Evolutionary conservation across 2,329 filamentous ascomycete genomes (phyloP).

Genomic region (Fusarium papillatum): DNA sequence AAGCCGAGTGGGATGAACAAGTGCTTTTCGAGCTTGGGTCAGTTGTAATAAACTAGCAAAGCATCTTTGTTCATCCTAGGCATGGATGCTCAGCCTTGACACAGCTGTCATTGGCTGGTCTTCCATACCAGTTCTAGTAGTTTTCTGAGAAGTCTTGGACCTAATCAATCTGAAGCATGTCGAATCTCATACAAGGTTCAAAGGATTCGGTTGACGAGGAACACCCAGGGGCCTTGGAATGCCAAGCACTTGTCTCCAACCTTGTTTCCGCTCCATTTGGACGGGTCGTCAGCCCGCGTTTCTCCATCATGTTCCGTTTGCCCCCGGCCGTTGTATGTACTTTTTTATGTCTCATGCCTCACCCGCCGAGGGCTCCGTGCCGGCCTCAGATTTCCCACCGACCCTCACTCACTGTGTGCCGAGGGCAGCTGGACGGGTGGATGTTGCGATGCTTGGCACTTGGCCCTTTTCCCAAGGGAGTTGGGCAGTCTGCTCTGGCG

Average conservation of each 20-base stretch:
- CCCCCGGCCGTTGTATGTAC: not conserved
- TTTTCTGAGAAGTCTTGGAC: conserved; percentile 2
- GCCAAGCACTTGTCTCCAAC: conserved; percentile 13
- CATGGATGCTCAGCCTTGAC: not conserved
- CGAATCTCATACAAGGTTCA: conserved; percentile 20
- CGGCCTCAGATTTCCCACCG: not conserved
- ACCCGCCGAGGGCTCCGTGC: not conserved
- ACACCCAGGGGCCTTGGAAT: not conserved
- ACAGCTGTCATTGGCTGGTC: conserved; percentile 2
- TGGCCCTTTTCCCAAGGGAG: not conserved
- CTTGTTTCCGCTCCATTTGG: not conserved
- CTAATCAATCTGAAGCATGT: conserved; percentile 16
- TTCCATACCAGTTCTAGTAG: not conserved
- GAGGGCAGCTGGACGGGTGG: not conserved
- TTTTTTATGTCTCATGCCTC: not conserved
- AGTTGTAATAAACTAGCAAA: not conserved
- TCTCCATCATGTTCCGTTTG: conserved; percentile 6
- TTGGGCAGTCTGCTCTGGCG: not conserved
- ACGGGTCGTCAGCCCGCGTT: not conserved
- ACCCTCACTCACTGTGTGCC: not conserved
- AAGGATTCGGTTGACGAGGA: conserved; percentile 9
- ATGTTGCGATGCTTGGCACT: conserved; percentile 4
- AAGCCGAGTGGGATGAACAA: not conserved
- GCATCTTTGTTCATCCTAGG: not conserved
- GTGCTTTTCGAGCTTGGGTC: not conserved